Evolutionary conservation across 2,329 filamentous ascomycete genomes (phyloP), one percentile per base, ranked within the genome.

Genomic region (Penicillium sp.): DNA sequence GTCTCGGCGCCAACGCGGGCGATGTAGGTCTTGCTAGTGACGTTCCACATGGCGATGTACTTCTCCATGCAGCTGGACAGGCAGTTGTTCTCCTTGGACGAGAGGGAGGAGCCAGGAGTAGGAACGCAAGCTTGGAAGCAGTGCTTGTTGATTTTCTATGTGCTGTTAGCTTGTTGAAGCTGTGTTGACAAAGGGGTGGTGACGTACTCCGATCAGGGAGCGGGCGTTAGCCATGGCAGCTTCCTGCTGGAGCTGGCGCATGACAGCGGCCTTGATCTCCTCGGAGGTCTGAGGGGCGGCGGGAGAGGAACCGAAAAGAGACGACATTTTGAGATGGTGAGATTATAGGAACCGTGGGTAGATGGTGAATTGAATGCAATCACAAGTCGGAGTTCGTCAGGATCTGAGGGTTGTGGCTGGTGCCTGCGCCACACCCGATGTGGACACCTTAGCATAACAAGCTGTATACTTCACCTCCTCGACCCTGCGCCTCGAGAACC

Each of bases 41-140:
- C 77, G 76, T 92, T 92, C 89, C 89, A 93, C 10, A 88, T 83
- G 31, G 81, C 77, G 80, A 92, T 90, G 80, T 92, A 93, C 75
- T 92, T 92, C 67, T 92, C 88, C 84, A 92, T 89, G 79, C 89
- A 93, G 56, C 82, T 80, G 18, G 83, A 89, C 68, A 89, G 81
- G 77, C 89, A 93, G 21, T 82, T 79, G 68, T 85, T 79, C 72
- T 93, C 89, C 74, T 81, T 75, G 73, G 81, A 83, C 46, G 86
- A 87, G 52, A 92, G 76, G 50, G 83, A 85, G 46, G 80, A 72
- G 54, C 88, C 86, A 50, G 89, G 73, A 67, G 87, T 86, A 46
- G 88, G 80, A 14, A 92, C 77, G 74, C 89, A 93, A 72, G 85
- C 86, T 44, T 89, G 84, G 77, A 91, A 93, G 79, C 89, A 93